Evolutionary conservation across 306 rosid genomes (phyloP).

Genomic region (Vigna radiata): DNA sequence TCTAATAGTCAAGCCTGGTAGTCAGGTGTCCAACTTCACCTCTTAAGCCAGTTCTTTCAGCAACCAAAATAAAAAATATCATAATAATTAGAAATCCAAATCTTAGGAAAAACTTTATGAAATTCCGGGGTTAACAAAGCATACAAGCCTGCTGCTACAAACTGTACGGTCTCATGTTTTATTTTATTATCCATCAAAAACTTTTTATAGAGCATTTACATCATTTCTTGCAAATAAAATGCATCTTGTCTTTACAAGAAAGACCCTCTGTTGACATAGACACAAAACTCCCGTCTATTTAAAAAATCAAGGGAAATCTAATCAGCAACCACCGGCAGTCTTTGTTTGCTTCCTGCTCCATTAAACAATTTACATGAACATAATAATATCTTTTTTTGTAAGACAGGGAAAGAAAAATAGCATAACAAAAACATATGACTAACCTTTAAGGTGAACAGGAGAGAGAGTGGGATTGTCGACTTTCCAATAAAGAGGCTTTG

Average conservation of each 20-base stretch:
- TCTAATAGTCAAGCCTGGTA: conserved; percentile 23
- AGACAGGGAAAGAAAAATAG: background rate
- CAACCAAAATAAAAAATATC: conserved; percentile 21
- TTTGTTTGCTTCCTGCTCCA: background rate
- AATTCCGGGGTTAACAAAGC: conserved; percentile 25
- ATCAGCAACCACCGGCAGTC: background rate
- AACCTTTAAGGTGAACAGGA: conserved; percentile 81
- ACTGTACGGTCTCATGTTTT: no score
- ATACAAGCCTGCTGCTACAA: conserved; percentile 6
- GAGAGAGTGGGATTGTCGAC: conserved; percentile 74
- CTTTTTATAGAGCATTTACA: no score
- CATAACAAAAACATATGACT: conserved; percentile 14
- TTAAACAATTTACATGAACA: conserved; percentile 20
- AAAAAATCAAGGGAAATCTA: background rate
- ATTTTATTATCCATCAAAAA: no score
- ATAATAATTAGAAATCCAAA: conserved; percentile 10
- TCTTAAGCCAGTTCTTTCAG: conserved; percentile 7
- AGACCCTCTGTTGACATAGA: background rate
- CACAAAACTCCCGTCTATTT: background rate
- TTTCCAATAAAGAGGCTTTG: conserved; percentile 71
- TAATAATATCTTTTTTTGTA: background rate
- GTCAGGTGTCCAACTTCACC: conserved; percentile 29
- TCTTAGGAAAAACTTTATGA: conserved; percentile 4
- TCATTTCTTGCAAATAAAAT: no score
- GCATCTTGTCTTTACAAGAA: no score